These are phyloP conservation scores for Venturia effusa DNA, from an alignment of 2,329 filamentous ascomycete genomes.

Conservation along the genomic window DNA sequence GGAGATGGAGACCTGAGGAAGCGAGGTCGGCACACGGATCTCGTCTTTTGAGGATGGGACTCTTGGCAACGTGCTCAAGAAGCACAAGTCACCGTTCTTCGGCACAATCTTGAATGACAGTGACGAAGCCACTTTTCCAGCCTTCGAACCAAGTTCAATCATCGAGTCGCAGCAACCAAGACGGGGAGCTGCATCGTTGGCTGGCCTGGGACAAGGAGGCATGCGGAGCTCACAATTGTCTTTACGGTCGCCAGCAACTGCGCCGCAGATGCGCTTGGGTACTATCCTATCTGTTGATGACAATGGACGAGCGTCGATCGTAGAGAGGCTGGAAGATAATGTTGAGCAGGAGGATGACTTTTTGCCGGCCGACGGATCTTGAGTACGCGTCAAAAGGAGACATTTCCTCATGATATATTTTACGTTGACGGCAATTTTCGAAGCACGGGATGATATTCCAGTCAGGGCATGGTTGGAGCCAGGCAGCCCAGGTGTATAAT, in stretches of 20 bases:
- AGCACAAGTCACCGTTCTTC: not conserved
- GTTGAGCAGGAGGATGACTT: not conserved
- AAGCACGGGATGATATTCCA: not conserved
- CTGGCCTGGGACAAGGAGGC: not conserved
- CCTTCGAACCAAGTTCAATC: not conserved
- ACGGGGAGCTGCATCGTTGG: not conserved
- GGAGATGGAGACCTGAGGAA: not conserved
- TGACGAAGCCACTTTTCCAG: not conserved
- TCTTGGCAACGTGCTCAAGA: not conserved
- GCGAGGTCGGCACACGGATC: not conserved
- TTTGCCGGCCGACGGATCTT: too few species aligned
- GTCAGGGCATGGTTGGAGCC: not conserved
- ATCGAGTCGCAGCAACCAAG: not conserved
- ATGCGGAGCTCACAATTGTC: not conserved
- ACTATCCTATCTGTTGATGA: not conserved
- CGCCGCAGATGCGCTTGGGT: not conserved
- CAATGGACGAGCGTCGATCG: not conserved
- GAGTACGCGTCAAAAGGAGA: too few species aligned
- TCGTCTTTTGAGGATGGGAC: not conserved
- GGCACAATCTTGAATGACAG: not conserved
- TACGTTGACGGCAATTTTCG: not conserved
- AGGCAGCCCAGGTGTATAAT: not conserved
- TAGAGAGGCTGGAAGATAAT: not conserved
- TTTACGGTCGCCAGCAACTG: not conserved
- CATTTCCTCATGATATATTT: too few species aligned